phyloP scores from a whole-genome alignment of 768 basidiomycete species.

The Phlebiopsis gigantea region DNA sequence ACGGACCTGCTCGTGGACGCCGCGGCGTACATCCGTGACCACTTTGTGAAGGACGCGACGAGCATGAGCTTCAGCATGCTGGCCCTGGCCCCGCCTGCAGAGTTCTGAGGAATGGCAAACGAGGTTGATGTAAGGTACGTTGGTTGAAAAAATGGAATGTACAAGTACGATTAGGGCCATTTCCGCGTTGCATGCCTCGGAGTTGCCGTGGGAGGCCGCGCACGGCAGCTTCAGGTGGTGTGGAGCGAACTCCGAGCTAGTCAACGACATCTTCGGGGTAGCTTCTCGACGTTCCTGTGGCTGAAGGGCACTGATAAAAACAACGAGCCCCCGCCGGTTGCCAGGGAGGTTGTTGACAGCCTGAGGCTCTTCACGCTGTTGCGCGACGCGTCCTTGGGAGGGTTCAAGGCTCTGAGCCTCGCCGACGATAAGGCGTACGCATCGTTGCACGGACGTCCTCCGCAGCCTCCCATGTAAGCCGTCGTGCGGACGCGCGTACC shows the following conservation, averaged over 20 bases:
- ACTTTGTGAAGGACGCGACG: conserved; percentile 48
- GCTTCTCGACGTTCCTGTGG: background rate
- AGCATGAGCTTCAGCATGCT: conserved; percentile 67
- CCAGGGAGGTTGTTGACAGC: background rate
- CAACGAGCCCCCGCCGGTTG: background rate
- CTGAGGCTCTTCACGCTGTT: background rate
- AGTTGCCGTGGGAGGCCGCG: background rate
- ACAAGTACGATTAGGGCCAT: background rate
- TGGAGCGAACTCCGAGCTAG: background rate
- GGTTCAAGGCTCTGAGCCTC: background rate
- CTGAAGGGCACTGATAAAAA: background rate
- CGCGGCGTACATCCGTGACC: conserved; percentile 53
- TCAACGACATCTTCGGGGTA: background rate
- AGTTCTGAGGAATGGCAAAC: background rate
- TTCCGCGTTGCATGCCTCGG: background rate
- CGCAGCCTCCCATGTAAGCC: background rate
- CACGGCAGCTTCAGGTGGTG: background rate
- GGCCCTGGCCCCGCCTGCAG: conserved; percentile 36
- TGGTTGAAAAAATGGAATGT: background rate
- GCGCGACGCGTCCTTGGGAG: background rate
- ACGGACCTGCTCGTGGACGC: conserved; percentile 61
- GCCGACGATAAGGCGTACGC: background rate
- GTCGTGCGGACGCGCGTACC: background rate
- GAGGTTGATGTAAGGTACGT: background rate
- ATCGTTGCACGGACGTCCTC: background rate